Evolutionary conservation across 805 yeast genomes (phyloP), one percentile per base, ranked within the genome.

Genomic region (Candida sonorensis): DNA sequence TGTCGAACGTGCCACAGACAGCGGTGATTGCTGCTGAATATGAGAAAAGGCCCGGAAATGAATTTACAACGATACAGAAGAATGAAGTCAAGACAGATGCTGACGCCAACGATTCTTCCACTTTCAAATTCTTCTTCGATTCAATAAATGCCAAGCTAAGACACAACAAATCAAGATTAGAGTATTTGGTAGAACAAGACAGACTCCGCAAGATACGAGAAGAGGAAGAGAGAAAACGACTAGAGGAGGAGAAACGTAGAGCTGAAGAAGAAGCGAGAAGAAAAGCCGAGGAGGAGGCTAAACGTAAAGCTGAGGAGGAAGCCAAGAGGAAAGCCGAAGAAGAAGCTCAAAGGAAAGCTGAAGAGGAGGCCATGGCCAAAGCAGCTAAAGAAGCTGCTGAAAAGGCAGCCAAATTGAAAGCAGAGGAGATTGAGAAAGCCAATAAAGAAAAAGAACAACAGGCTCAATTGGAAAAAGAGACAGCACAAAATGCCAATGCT

Each of bases 401-500:
- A 41, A 29, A 44, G 40, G 48, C 32, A 41, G 35, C 30, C n/a
- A 18, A 18, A 18, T 18, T 18, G 9, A 9, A 18, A 18, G 20
- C 20, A 7, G 20, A 18, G 9, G 9, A 18, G 20, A n/a, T n/a
- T 27, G 51, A 46, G 26, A 43, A 45, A 28, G 45, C 32, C 17
- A 40, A 40, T 28, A 22, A n/a, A 22, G 44, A 33, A 14, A 30
- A 13, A 6, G 26, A 23, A 23, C 9, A n/a, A 12, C 13, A 22
- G n/a, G 35, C 41, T 29, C 40, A 37, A 21, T 44, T 45, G 10
- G 42, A 41, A 31, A 47, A 49, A 24, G 30, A 33, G n/a, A 23
- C 29, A n/a, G 10, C 23, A 4, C 36, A 27, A 29, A 12, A 67
- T 64, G 2, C 36, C 53, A 18, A 60, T 67, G 0, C 56, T 62